Evolutionary conservation across 768 basidiomycete genomes (phyloP).

Genomic region (Mycena galopus): DNA sequence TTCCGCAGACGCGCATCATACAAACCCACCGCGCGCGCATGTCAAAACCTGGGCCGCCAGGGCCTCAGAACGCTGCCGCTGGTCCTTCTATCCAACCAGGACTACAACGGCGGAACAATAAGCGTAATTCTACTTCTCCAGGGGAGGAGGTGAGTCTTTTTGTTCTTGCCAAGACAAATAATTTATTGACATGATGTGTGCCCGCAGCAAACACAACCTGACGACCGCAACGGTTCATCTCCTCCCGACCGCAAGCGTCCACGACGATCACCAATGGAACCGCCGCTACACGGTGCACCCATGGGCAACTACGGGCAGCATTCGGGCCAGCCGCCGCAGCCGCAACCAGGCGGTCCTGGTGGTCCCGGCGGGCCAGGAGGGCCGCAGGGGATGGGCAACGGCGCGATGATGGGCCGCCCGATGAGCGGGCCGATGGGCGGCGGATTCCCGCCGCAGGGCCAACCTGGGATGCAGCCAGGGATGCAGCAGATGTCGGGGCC

Average conservation of each 20-base stretch:
- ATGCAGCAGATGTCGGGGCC: conserved; percentile 29
- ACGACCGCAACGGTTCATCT: conserved; percentile 65
- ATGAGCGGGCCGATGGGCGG: conserved; percentile 43
- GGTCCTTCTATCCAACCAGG: conserved; percentile 56
- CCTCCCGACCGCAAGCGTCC: conserved; percentile 69
- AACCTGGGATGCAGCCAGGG: conserved; percentile 20
- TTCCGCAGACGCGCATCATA: conserved; percentile 44
- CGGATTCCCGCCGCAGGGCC: conserved; percentile 37
- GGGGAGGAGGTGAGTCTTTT: conserved; percentile 66
- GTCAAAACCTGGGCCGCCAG: conserved; percentile 46
- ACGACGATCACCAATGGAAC: conserved; percentile 66
- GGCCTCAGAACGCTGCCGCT: conserved; percentile 53
- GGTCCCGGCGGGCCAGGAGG: conserved; percentile 47
- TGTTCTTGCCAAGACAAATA: conserved; percentile 7
- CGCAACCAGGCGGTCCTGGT: conserved; percentile 49
- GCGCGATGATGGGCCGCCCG: conserved; percentile 55
- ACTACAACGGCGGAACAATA: conserved; percentile 48
- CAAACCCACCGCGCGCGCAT: conserved; percentile 41
- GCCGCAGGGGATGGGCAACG: conserved; percentile 50
- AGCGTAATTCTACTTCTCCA: conserved; percentile 74
- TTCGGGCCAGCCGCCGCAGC: conserved; percentile 35
- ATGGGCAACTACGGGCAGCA: conserved; percentile 46
- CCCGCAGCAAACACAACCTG: conserved; percentile 46
- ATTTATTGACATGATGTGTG: background rate
- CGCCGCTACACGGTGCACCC: conserved; percentile 53